Evolutionary conservation across 2,329 filamentous ascomycete species (phyloP).

Genomic region (Microcyclosporella mali): DNA sequence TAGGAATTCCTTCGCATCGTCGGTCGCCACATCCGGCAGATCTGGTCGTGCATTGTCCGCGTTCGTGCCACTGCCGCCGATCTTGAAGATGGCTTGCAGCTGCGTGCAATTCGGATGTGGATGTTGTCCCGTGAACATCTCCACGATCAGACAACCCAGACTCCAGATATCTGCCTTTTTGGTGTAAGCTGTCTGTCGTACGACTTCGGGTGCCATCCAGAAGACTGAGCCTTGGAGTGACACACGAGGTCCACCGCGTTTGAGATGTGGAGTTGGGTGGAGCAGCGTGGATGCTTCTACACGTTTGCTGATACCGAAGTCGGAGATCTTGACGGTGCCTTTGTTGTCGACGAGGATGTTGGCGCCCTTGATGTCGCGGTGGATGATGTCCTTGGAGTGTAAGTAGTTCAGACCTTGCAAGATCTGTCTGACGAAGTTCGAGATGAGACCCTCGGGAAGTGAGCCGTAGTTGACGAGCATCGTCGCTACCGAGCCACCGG

Average conservation of each 20-base stretch:
- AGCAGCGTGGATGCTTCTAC: slow-evolving; percentile 86
- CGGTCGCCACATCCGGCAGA: slow-evolving; percentile 77
- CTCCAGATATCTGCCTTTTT: slow-evolving; percentile 99
- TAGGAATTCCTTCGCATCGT: slow-evolving; percentile 78
- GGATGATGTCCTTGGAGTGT: slow-evolving; percentile 91
- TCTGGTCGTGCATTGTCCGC: slow-evolving; percentile 65
- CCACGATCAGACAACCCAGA: slow-evolving; percentile 89
- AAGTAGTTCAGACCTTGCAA: slow-evolving; percentile 87
- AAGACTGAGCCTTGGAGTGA: slow-evolving; percentile 96
- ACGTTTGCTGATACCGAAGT: slow-evolving; percentile 98
- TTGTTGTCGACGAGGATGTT: slow-evolving; percentile 99
- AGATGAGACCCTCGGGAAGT: slow-evolving; percentile 83
- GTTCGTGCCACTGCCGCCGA: slow-evolving; percentile 61
- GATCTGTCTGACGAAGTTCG: slow-evolving; percentile 96
- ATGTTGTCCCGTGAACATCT: slow-evolving; percentile 97
- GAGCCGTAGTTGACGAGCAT: slow-evolving; percentile 99
- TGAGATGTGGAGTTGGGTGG: slow-evolving; percentile 35
- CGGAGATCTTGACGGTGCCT: slow-evolving; percentile 96
- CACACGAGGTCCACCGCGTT: slow-evolving; percentile 55
- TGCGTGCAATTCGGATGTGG: slow-evolving; percentile 97
- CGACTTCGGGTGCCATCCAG: slow-evolving; percentile 99
- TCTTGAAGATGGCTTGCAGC: slow-evolving; percentile 97
- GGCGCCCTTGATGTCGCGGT: slow-evolving; percentile 97
- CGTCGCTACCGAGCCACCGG: slow-evolving; percentile 91
- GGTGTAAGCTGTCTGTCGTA: slow-evolving; percentile 95